These are phyloP conservation scores for Ophiostoma himal-ulmi DNA, from an alignment of 2,329 filamentous ascomycete genomes.

Conservation along the genomic window DNA sequence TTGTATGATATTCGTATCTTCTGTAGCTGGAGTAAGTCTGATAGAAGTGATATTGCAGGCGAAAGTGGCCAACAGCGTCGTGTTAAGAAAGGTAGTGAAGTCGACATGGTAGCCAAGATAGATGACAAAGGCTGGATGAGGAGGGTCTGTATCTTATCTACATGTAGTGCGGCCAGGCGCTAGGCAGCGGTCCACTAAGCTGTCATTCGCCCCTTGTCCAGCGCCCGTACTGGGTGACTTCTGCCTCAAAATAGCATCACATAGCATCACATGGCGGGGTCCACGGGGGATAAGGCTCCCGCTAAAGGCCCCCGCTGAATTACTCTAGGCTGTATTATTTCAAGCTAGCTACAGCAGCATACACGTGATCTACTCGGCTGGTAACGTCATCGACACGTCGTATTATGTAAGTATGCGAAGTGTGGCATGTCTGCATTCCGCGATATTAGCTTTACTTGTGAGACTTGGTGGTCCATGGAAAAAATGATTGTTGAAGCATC, in stretches of 20 bases:
- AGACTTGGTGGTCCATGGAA: background rate
- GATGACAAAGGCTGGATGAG: conserved; percentile 3
- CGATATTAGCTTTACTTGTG: background rate
- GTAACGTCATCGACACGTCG: background rate
- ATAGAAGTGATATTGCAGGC: background rate
- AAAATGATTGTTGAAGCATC: background rate
- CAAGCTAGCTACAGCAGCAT: background rate
- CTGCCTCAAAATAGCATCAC: background rate
- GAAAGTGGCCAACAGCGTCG: background rate
- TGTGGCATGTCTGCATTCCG: background rate
- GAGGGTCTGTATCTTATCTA: conserved; percentile 8
- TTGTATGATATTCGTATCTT: background rate
- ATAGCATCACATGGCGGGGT: conserved; percentile 21
- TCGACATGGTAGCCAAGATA: background rate
- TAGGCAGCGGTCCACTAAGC: conserved; percentile 12
- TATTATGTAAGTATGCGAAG: background rate
- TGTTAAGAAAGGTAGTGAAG: background rate
- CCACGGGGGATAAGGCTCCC: conserved; percentile 7
- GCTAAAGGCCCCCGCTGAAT: background rate
- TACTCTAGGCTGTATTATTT: background rate
- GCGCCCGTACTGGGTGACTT: background rate
- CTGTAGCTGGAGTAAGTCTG: background rate
- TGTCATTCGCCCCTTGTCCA: conserved; percentile 1
- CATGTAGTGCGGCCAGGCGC: background rate
- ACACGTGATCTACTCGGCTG: background rate